Base-by-base conservation (phyloP, 306 rosid species). In the Dryas octopetala region DNA sequence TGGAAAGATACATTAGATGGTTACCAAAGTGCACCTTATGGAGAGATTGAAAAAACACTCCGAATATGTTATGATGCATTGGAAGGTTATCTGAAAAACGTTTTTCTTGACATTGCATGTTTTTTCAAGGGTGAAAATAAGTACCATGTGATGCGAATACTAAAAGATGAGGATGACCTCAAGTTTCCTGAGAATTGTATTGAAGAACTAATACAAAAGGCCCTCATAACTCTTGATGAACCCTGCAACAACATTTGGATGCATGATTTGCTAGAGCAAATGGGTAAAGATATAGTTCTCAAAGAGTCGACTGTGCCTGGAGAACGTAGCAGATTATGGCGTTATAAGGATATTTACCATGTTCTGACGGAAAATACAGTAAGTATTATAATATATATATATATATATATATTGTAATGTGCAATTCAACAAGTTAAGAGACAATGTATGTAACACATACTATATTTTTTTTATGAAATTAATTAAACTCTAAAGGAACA, bases 231-330 rank as follows among this genome's bases (percentile, higher is more conserved):
- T 32, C 38, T 32, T 32, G 38, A 32, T 32, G 2, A 32, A 32
- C 23, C 23, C 23, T 0, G 3, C 38, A 32, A 32, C 3, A 32
- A 2, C 2, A 32, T 32, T 32, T 32, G 2, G 50, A 77, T 84
- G 86, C 91, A 80, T 80, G 79, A 82, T 63, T 83, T 82, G 53
- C 23, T 82, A 15, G 83, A 84, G 63, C 74, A 80, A 76, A 40
- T 82, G 23, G 89, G 86, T 5, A 74, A 53, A 57, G 74, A 79
- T 52, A 70, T 79, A 59, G 81, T 66, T 65, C 57, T 78, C 48
- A 14, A 9, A 57, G 84, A 32, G 3, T 32, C 80, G 0, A 9
- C 45, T 11, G 63, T 74, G 4, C 81, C 76, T 2, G 52, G 82
- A 1, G 76, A 69, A 69, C 75, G 78, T 0, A 68, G 71, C 19